Base-by-base conservation (phyloP, 768 basidiomycete species). In the Tricholoma sp. region DNA sequence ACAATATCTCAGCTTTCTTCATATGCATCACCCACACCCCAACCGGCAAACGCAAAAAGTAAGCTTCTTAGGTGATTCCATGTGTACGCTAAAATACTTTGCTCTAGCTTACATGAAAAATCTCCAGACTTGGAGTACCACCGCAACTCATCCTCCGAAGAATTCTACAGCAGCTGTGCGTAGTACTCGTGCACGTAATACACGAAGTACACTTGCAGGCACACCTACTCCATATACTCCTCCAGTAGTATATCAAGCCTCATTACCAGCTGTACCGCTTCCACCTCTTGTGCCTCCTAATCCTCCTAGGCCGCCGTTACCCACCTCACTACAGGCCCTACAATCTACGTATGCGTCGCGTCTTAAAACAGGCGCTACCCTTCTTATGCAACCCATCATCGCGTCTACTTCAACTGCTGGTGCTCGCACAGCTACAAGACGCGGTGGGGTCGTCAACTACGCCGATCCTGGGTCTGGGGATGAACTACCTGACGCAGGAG, bases 301-400 rank as follows among this genome's bases (percentile, higher is more conserved):
- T 53, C 81, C 80, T 6, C 80, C 80, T 3, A 76, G 75, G 3
- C 78, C 80, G 3, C 82, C 81, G 36, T 73, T 93, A 31, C 80
- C 86, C 0, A 79, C 86, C 0, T 69, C 72, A 0, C 70, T 80
- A 0, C 96, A 98, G 67, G 94, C 89, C 0, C 72, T 85, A 12
- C 79, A 83, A 55, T 88, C 92, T 0, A 89, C 91, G 2, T 98
- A 97, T 68, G 76, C 94, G 0, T 89, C 94, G 6, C 82, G 96
- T n/a, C 74, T 98, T 52, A 85, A 90, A 24, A 95, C 96, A 0
- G 97, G 97, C 13, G 80, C 88, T 3, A 89, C 92, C 0, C 83
- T 94, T 6, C 83, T 99, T 61, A 80, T 98, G 71, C 97, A 99
- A 65, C 97, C 97, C 17, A 83, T 92, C 63, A 59, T 79, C 48